Conservation (phyloP, 2,329 filamentous ascomycete genomes). For the Cryphonectria nitschkei region DNA sequence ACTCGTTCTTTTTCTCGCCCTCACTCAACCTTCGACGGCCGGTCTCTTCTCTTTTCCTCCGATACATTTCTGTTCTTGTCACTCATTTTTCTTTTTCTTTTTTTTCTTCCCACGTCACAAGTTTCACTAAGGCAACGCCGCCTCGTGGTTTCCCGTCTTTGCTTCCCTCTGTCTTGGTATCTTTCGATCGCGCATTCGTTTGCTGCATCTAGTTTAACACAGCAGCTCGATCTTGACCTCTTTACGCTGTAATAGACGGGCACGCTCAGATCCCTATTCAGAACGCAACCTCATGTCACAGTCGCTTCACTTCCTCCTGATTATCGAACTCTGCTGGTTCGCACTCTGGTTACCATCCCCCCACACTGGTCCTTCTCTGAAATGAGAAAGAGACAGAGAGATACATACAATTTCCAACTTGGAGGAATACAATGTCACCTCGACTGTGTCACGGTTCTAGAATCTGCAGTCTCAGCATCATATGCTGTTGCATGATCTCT, state of each 20-base stretch:
- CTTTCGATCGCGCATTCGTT: not conserved
- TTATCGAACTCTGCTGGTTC: not conserved
- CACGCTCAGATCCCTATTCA: not conserved
- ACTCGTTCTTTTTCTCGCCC: not conserved
- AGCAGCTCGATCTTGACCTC: not conserved
- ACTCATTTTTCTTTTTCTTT: not conserved
- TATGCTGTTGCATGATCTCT: conserved; percentile 26
- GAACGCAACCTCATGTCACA: not conserved
- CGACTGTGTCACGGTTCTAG: not conserved
- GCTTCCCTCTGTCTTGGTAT: not conserved
- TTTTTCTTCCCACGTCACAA: not conserved
- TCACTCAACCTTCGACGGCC: not conserved
- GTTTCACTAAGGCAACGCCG: not conserved
- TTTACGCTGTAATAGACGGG: not conserved
- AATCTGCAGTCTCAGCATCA: conserved; percentile 25
- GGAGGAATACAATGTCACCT: conserved; percentile 15
- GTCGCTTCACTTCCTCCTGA: not conserved
- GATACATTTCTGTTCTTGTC: not conserved
- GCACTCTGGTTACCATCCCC: not conserved
- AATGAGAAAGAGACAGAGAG: not conserved
- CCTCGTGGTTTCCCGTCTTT: not conserved
- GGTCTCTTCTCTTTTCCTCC: not conserved
- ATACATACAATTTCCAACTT: not conserved
- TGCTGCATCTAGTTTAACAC: not conserved
- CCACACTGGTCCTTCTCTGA: not conserved